Evolutionary conservation across 345 rosid genomes (phyloP).

Genomic region (Linum tenue): DNA sequence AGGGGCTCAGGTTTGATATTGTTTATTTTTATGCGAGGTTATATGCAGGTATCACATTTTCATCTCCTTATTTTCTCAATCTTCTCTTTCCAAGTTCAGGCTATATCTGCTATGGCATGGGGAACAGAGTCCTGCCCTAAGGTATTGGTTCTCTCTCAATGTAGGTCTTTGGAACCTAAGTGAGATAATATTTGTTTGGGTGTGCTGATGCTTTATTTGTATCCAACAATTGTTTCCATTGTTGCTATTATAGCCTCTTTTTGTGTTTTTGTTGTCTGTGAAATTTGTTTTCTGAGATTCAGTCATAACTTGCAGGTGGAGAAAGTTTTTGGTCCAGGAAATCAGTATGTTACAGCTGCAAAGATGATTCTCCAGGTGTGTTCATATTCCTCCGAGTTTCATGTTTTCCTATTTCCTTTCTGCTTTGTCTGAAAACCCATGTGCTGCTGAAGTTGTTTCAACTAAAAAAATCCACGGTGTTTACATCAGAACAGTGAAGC

Average conservation of each 20-base stretch:
- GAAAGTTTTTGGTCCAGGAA: constrained; percentile 90
- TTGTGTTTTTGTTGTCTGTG: neutral
- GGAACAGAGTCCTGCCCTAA: constrained; percentile 93
- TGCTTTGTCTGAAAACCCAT: neutral
- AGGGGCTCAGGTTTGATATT: constrained; percentile 69
- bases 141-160: constrained; percentile 32
- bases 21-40: neutral
- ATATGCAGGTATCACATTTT: constrained; percentile 1
- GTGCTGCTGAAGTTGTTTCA: too few relatives aligned
- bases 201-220: neutral
- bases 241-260: neutral
- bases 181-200: neutral
- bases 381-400: neutral
- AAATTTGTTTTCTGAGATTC: neutral
- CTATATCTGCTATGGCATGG: constrained; percentile 97
- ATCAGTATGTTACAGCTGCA: constrained; percentile 94
- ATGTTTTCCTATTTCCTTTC: neutral
- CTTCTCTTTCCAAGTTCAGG: constrained; percentile 33
- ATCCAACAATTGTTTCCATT: neutral
- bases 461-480: neutral
- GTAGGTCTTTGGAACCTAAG: neutral
- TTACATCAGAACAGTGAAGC: constrained; percentile 83
- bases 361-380: constrained; percentile 91
- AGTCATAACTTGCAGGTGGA: constrained; percentile 46
- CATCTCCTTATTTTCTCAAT: neutral